Evolutionary conservation across 1,284 basidiomycete species (phyloP).

Genomic region (Fistulina hepatica): DNA sequence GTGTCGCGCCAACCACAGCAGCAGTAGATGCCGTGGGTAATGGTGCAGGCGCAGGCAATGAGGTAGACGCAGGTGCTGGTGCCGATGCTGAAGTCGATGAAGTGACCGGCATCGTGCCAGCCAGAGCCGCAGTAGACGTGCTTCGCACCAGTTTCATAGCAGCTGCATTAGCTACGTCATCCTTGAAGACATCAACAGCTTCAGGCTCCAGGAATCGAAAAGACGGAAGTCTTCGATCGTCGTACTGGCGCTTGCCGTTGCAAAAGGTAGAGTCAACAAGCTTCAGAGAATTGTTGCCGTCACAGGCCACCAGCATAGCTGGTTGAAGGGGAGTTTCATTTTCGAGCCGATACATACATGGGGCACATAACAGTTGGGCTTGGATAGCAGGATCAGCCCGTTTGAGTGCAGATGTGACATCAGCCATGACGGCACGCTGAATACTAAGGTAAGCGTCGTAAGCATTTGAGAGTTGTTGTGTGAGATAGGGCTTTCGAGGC

Average conservation of each 20-base stretch:
- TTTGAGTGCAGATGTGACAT: slow-evolving; percentile 1
- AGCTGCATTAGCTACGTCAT: slow-evolving; percentile 21
- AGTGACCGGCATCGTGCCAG: neutral
- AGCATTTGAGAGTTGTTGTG: slow-evolving; percentile 5
- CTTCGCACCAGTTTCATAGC: no score
- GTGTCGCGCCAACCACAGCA: neutral
- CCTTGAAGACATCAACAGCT: slow-evolving; percentile 21
- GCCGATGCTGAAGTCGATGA: no score
- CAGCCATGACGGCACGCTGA: neutral
- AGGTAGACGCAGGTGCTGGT: no score
- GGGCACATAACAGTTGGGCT: slow-evolving; percentile 11
- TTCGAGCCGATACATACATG: slow-evolving; percentile 16
- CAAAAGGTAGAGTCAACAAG: slow-evolving; percentile 15
- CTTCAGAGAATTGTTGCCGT: slow-evolving; percentile 28
- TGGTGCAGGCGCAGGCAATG: no score
- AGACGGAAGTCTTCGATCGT: slow-evolving; percentile 5
- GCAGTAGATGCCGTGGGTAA: neutral
- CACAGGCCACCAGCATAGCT: slow-evolving; percentile 18
- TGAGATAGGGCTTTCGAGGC: neutral
- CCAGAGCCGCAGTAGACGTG: neutral
- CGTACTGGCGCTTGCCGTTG: slow-evolving; percentile 14
- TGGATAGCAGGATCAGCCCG: slow-evolving; percentile 10
- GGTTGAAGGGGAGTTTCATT: slow-evolving; percentile 17
- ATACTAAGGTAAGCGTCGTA: slow-evolving; percentile 12
- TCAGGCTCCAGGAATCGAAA: slow-evolving; percentile 15